phyloP scores from a whole-genome alignment of 768 basidiomycete genomes.

The Phlebiopsis gigantea region DNA sequence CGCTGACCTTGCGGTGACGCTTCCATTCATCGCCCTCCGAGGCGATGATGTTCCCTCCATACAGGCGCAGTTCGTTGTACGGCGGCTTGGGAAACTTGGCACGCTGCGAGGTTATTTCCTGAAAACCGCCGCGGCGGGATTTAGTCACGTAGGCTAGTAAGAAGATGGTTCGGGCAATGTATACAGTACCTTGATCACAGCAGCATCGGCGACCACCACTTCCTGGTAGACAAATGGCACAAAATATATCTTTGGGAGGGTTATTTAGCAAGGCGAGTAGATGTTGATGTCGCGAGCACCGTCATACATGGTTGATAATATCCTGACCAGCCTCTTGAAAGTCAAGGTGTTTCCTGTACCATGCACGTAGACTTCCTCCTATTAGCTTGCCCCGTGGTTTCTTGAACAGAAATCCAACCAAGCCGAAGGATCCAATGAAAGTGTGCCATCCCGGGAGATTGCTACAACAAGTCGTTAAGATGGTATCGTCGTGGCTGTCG shows the following conservation, averaged over 20 bases:
- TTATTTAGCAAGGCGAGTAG: background rate
- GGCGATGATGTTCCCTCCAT: slow-evolving; percentile 58
- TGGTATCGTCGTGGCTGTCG: too few relatives aligned
- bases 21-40: slow-evolving; percentile 66
- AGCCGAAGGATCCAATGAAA: background rate
- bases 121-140: background rate
- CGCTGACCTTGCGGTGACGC: slow-evolving; percentile 53
- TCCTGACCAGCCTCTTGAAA: slow-evolving; percentile 16
- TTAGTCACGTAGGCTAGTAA: background rate
- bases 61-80: slow-evolving; percentile 44
- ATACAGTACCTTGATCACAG: slow-evolving; percentile 10
- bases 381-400: slow-evolving; percentile 3
- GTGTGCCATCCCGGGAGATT: background rate
- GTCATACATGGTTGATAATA: slow-evolving; percentile 17
- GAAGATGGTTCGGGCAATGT: background rate
- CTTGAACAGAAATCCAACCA: background rate
- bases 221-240: background rate
- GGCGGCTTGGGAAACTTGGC: slow-evolving; percentile 53
- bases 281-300: too few relatives aligned
- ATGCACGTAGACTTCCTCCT: slow-evolving; percentile 12
- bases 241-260: background rate
- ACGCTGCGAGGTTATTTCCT: slow-evolving; percentile 48
- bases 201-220: slow-evolving; percentile 11
- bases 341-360: slow-evolving; percentile 17
- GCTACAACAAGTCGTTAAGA: background rate